Base-by-base conservation (phyloP, 371 early-diverging fungal species). In the Sporodiniella umbellata region DNA sequence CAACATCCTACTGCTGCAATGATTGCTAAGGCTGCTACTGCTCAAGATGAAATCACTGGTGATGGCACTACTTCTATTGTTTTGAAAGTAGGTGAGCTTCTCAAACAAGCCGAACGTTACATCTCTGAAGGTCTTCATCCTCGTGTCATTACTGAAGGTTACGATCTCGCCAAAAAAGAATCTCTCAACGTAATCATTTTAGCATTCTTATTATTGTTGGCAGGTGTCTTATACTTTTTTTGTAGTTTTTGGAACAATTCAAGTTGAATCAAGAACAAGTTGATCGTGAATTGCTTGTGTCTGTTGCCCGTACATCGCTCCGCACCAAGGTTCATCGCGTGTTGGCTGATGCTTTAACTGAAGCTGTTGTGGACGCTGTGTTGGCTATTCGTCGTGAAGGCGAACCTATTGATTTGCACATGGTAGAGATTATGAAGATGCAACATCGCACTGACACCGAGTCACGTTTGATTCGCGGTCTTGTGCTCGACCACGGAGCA, bases 371-470 rank as follows among this genome's bases (percentile, higher is more conserved):
- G 7, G 96, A 99, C 63, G 94, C 99, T 18, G 95, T 99, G 30
- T 64, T 95, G 70, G 85, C 92, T 28, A 91, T 98, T 54, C 77
- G 80, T 42, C 81, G 77, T 43, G 79, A 84, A 53, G 83, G 81
- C 15, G 85, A 84, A 31, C 94, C 95, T 14, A 94, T 98, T 56
- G 99, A 99, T 73, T 78, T 99, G 55, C 97, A 99, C 64, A 99
- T 99, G 99, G 94, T 99, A 4, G 99, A 99, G 75, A 92, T 99
- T 54, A 97, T 99, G 93, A 99, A 98, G 80, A 99, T 99, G 99
- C 87, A 88, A 80, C 98, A 98, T 79, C 94, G 94, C 63, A 89
- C 89, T 39, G 96, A 95, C 25, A 90, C 87, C 24, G 99, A 99
- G 64, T 93, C 98, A 24, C 77, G 88, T 23, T 81, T 99, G 28